These are phyloP conservation scores for Panicum miliaceum DNA, from an alignment of 176 grass and related monocot species.

Conservation along the genomic window DNA sequence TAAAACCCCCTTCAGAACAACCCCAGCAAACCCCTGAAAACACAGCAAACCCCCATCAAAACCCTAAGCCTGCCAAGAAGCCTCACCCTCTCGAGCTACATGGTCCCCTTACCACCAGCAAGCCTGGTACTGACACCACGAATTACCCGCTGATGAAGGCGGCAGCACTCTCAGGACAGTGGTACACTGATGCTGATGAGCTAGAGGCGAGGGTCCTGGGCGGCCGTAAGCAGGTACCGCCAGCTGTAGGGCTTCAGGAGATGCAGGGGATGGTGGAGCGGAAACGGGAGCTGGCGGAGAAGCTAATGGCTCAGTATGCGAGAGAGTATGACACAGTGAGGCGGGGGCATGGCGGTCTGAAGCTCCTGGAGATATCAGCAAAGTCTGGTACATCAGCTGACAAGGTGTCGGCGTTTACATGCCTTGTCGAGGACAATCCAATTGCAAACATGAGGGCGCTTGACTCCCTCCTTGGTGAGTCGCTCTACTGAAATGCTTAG, in stretches of 20 bases:
- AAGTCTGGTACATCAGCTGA: conserved; percentile 86
- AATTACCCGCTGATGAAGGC: conserved; percentile 68
- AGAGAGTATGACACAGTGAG: conserved; percentile 64
- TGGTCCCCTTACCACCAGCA: neutral
- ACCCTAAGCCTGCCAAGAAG: conserved; percentile 51
- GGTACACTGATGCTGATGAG: conserved; percentile 71
- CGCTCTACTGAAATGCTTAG: conserved; percentile 21
- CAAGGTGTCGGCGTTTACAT: conserved; percentile 93
- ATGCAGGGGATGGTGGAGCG: conserved; percentile 61
- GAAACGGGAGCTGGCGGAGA: conserved; percentile 76
- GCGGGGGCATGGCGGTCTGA: conserved; percentile 71
- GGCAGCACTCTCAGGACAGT: conserved; percentile 57
- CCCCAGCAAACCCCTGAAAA: conserved; percentile 19
- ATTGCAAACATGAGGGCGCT: conserved; percentile 90
- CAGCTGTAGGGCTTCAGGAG: conserved; percentile 50
- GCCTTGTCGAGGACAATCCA: conserved; percentile 88
- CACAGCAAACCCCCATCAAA: neutral
- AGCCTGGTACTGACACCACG: conserved; percentile 10
- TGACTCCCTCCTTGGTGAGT: conserved; percentile 90
- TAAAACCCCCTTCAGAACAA: conserved; percentile 25
- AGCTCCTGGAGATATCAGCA: conserved; percentile 79
- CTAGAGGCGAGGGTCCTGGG: conserved; percentile 66
- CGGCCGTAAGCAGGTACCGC: conserved; percentile 39
- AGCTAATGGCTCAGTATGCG: conserved; percentile 71
- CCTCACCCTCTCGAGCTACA: conserved; percentile 62